Percentiles rank a stretch among this genome's conserved stretches.
phyloP scores from a whole-genome alignment of 768 basidiomycete genomes.

The Auricularia sp. region DNA sequence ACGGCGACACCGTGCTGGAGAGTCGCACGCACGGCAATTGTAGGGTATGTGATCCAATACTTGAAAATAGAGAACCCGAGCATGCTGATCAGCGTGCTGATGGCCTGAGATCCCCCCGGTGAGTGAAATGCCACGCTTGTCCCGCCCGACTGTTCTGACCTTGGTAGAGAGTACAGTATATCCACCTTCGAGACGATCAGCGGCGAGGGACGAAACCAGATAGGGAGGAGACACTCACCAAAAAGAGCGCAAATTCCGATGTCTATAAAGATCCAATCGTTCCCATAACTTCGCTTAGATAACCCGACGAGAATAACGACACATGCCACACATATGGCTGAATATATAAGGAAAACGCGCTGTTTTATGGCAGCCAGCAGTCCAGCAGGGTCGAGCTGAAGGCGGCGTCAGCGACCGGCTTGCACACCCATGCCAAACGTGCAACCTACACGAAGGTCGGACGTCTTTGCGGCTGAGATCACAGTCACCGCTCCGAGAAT shows the following conservation, averaged over 20 bases:
- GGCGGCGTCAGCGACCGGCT: not conserved
- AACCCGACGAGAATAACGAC: constrained; percentile 45
- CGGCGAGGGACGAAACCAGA: not conserved
- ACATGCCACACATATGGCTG: constrained; percentile 50
- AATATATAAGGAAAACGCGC: constrained; percentile 66
- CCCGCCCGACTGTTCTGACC: not conserved
- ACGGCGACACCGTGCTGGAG: constrained; percentile 1
- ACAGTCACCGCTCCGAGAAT: constrained; percentile 87
- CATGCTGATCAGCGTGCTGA: constrained; percentile 76
- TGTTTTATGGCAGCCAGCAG: constrained; percentile 63
- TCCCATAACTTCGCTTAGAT: constrained; percentile 55
- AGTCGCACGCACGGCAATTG: constrained; percentile 48
- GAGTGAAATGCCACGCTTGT: too few species aligned
- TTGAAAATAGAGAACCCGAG: constrained; percentile 69
- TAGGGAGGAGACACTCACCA: constrained; percentile 32
- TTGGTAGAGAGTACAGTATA: constrained; percentile 94
- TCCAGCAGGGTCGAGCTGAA: constrained; percentile 49
- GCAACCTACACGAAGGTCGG: constrained; percentile 42
- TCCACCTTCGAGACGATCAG: constrained; percentile 42
- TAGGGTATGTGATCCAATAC: constrained; percentile 75
- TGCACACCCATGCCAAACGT: not conserved
- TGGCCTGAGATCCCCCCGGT: constrained; percentile 27
- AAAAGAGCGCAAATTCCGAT: constrained; percentile 81
- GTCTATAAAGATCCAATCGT: constrained; percentile 69
- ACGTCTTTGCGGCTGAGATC: constrained; percentile 69